Evolutionary conservation across 2,329 filamentous ascomycete genomes (phyloP), one percentile per base, ranked within the genome.

Genomic region (Trichoderma arundinaceum): DNA sequence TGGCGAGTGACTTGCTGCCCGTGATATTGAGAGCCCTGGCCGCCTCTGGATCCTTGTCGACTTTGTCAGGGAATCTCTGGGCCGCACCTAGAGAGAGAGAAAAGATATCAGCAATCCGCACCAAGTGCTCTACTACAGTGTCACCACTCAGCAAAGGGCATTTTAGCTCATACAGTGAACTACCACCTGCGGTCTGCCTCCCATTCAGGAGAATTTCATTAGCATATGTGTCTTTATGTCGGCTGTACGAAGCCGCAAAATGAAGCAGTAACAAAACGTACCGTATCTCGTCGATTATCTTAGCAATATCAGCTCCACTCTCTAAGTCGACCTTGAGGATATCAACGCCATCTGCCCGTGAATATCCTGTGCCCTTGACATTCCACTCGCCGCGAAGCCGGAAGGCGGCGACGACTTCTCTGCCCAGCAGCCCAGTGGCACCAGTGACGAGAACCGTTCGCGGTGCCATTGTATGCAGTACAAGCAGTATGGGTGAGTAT

Each of bases 11-110:
- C 54, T 82, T 80, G 53, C 91, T 90, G 2, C 92, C 90, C 3
- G 86, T 83, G 12, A 94, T 87, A 73, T 96, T 96, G 72, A 96
- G 82, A 17, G 84, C 84, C 67, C 85, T 86, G 3, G 92, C 92
- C 62, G 87, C 90, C 66, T 89, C 86, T 2, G 92, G 93, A 75
- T 97, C 87, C 69, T 86, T 85, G 72, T 93, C 90, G 73, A 93
- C 94, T 74, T 90, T 90, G 77, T 97, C 93, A 2, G 94, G 93
- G 73, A 90, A 96, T 68, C 92, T 88, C 77, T 96, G 94, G 52
- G 93, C 93, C 46, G 93, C 94, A 74, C 91, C 91, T 94, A 68
- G 53, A 28, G n/a, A 58, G 28, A 63, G 57, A 13, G 41, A 22
- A 10, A 19, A 17, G 60, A n/a, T 15, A 44, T 73, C 64, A 74